Evolutionary conservation across 2,329 filamentous ascomycete genomes (phyloP).

Genomic region (Mariannaea elegans): DNA sequence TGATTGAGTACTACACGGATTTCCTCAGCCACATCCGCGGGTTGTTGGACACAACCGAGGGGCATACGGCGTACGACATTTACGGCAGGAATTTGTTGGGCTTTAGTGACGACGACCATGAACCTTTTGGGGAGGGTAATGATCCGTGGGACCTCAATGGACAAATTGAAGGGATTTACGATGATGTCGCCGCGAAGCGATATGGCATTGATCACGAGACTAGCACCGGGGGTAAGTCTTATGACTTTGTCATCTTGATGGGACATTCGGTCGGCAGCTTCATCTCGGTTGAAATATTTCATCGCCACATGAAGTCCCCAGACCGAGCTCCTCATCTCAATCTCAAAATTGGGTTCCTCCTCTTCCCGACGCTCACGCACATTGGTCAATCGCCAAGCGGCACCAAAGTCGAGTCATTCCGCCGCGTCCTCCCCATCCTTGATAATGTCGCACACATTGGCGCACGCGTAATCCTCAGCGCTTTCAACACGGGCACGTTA

Average conservation of each 20-base stretch:
- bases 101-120: constrained; percentile 63
- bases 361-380: constrained; percentile 80
- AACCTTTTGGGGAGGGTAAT: constrained; percentile 52
- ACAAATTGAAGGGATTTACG: constrained; percentile 59
- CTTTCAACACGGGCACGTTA: constrained; percentile 52
- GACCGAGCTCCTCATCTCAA: constrained; percentile 48
- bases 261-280: constrained; percentile 81
- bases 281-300: constrained; percentile 73
- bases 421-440: constrained; percentile 54
- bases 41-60: constrained; percentile 57
- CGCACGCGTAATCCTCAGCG: constrained; percentile 53
- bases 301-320: constrained; percentile 58
- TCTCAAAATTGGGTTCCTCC: constrained; percentile 65
- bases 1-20: constrained; percentile 76
- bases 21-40: constrained; percentile 69
- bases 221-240: constrained; percentile 45
- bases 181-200: constrained; percentile 46
- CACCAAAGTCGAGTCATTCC: constrained; percentile 47
- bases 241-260: constrained; percentile 70
- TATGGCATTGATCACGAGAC: constrained; percentile 39
- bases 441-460: constrained; percentile 50
- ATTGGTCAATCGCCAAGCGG: constrained; percentile 72
- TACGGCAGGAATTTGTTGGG: constrained; percentile 67
- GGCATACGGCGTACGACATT: constrained; percentile 58
- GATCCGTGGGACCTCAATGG: constrained; percentile 62